These are phyloP conservation scores for Scutellaria baicalensis DNA, from an alignment of 257 asterid genomes.

Conservation along the genomic window DNA sequence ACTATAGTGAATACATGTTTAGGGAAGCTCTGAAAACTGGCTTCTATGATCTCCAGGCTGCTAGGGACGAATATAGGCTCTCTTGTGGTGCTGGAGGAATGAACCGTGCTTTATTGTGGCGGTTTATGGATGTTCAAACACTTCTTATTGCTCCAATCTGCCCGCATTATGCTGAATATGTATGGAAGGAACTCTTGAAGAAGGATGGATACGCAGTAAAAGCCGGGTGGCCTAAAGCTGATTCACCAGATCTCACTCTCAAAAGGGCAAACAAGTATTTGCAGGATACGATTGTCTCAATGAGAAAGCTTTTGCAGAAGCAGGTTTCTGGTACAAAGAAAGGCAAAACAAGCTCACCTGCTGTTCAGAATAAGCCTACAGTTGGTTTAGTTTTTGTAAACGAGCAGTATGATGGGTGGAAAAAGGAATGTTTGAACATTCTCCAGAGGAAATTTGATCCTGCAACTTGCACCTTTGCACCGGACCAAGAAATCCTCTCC, in stretches of 20 bases:
- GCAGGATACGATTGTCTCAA: conserved; percentile 65
- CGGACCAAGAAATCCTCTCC: conserved; percentile 67
- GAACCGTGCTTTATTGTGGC: conserved; percentile 55
- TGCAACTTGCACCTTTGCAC: conserved; percentile 45
- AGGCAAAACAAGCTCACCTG: conserved; percentile 29
- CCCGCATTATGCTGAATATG: conserved; percentile 77
- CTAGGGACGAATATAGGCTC: conserved; percentile 82
- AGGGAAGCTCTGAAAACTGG: conserved; percentile 84
- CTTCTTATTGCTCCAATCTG: conserved; percentile 71
- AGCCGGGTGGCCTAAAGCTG: conserved; percentile 81
- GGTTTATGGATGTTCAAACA: conserved; percentile 81
- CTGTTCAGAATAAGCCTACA: conserved; percentile 45
- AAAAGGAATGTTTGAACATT: conserved; percentile 62
- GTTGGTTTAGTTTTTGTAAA: conserved; percentile 61
- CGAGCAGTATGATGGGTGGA: conserved; percentile 88
- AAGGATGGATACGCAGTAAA: conserved; percentile 63
- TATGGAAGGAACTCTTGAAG: conserved; percentile 72
- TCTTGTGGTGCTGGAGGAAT: conserved; percentile 84
- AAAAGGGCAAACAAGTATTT: conserved; percentile 72
- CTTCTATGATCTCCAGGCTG: conserved; percentile 84
- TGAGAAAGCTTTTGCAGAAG: conserved; percentile 90
- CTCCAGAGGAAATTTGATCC: conserved; percentile 51
- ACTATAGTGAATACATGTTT: conserved; percentile 64
- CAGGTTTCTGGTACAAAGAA: conserved; percentile 72
- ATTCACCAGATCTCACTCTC: conserved; percentile 60